Evolutionary conservation across 441 rosid species (phyloP).

Genomic region (Euphorbia celastroides): DNA sequence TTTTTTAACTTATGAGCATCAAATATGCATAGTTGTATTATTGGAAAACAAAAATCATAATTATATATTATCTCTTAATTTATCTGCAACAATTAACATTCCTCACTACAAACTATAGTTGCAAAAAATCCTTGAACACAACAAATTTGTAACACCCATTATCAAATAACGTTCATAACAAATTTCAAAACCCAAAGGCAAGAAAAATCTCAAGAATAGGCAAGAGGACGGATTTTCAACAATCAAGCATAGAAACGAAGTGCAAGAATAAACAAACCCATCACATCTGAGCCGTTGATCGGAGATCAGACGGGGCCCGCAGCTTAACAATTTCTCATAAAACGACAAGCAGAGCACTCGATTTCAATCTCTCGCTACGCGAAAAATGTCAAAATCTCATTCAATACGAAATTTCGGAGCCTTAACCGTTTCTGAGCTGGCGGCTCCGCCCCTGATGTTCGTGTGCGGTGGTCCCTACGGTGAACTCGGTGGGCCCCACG

Average conservation of each 20-base stretch:
- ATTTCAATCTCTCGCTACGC: not conserved
- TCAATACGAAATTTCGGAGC: not conserved
- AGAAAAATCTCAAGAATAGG: too few species aligned
- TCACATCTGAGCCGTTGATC: not conserved
- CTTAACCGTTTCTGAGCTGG: not conserved
- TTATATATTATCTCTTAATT: too few species aligned
- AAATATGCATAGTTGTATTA: too few species aligned
- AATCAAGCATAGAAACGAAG: not conserved
- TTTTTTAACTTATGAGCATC: too few species aligned
- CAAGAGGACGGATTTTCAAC: not conserved
- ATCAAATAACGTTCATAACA: too few species aligned
- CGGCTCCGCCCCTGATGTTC: not conserved
- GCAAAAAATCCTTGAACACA: too few species aligned
- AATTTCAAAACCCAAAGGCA: too few species aligned
- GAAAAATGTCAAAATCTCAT: not conserved
- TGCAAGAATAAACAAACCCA: too few species aligned
- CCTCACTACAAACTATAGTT: too few species aligned
- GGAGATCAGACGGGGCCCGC: constrained; percentile 1
- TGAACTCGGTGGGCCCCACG: not conserved
- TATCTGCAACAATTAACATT: too few species aligned
- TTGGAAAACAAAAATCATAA: too few species aligned
- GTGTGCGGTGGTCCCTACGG: not conserved
- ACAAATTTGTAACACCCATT: too few species aligned
- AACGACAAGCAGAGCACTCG: not conserved
- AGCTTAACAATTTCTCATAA: not conserved